Evolutionary conservation across 2,329 filamentous ascomycete species (phyloP), one percentile per base, ranked within the genome.

Genomic region (Chrysoporthe puriensis): DNA sequence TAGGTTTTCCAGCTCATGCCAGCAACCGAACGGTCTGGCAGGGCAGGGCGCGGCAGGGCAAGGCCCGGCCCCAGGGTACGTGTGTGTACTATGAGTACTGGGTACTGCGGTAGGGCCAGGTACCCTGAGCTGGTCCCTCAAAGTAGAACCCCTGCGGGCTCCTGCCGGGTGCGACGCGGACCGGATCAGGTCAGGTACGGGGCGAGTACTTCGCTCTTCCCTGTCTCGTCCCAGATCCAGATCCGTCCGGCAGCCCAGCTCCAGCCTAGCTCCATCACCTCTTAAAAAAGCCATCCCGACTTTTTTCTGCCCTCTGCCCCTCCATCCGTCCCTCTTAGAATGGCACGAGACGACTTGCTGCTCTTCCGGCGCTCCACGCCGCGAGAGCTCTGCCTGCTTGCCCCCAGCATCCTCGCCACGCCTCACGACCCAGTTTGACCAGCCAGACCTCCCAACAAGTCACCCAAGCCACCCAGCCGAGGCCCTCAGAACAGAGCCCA

Each of bases 281-380:
- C 40, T 21, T 73, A 79, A 79, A 72, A 80, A 81, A 74, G 71
- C 71, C 77, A 78, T 79, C 74, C 76, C 73, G 75, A 77, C 77
- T 76, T 77, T 74, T 73, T 69, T 72, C 70, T 70, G 69, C 50
- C 68, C 58, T 67, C 71, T 75, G 72, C 74, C 77, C 76, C 76
- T 76, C 75, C 73, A 73, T 57, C 73, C 71, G 73, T 66, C 73
- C 72, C 73, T 67, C 73, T 68, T 77, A 73, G 72, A 73, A 80
- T 80, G 80, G 79, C 78, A 80, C 79, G 77, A 81, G 78, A 78
- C 76, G 77, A 73, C 54, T 44, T 65, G 64, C 68, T 71, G 76
- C 79, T 78, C 67, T 67, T 63, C 75, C 77, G 73, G 76, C 75
- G 73, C 73, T 79, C 76, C 74, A 75, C 72, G 73, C 75, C 76